These are phyloP conservation scores for Favolaschia claudopus DNA, from an alignment of 768 basidiomycete genomes.

Conservation along the genomic window DNA sequence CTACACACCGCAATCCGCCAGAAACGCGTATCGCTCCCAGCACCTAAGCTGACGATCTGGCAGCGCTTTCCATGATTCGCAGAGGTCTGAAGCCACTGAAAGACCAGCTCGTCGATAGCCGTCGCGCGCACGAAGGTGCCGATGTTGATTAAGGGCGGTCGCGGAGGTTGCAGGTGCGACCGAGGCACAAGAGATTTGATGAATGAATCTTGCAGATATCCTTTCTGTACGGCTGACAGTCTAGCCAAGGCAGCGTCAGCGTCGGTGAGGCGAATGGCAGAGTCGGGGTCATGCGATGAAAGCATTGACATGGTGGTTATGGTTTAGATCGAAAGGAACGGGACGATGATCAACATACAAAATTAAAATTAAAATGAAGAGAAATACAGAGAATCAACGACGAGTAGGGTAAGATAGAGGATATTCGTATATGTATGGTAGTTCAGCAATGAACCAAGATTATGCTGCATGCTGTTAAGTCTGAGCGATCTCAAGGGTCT, in stretches of 20 bases:
- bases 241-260: conserved; percentile 85
- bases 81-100: conserved; percentile 64
- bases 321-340: no score
- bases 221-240: conserved; percentile 81
- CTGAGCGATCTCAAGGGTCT: not conserved
- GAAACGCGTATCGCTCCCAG: conserved; percentile 95
- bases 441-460: no score
- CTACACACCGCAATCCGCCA: conserved; percentile 86
- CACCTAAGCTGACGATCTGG: conserved; percentile 94
- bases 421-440: no score
- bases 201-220: conserved; percentile 84
- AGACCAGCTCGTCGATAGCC: conserved; percentile 80
- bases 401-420: no score
- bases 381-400: no score
- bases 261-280: conserved; percentile 79
- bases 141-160: conserved; percentile 92
- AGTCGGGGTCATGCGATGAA: conserved; percentile 55
- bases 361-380: no score
- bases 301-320: not conserved
- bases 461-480: not conserved
- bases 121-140: conserved; percentile 89
- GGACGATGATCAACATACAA: no score
- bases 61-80: conserved; percentile 53
- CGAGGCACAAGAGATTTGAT: conserved; percentile 72
- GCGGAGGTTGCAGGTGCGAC: conserved; percentile 63